Conservation (phyloP, 2,329 filamentous ascomycete genomes). For the Fusarium foetens region DNA sequence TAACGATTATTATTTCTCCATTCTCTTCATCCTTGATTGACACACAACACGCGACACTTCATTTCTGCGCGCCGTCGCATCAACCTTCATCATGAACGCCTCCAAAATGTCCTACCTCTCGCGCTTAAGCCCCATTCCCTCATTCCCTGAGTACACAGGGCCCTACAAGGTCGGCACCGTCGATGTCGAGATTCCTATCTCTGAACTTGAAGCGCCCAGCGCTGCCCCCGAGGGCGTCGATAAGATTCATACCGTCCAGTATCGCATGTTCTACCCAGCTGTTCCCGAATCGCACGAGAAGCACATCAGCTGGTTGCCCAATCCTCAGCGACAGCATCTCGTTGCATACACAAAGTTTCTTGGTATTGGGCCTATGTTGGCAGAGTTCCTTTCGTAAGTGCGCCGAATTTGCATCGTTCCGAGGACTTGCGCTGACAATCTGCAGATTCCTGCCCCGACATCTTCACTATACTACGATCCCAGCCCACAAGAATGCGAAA, state of each 20-base stretch:
- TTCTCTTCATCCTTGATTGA: background rate
- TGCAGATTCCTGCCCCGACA: conserved; percentile 73
- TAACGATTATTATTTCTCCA: background rate
- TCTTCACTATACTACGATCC: conserved; percentile 78
- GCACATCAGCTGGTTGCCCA: conserved; percentile 79
- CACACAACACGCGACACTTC: background rate
- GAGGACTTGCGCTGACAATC: background rate
- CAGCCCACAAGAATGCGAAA: conserved; percentile 76
- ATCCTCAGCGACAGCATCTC: conserved; percentile 78
- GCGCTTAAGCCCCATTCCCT: conserved; percentile 73
- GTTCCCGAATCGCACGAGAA: conserved; percentile 62
- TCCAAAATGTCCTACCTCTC: conserved; percentile 61
- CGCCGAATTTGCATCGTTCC: no score
- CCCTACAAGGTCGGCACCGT: conserved; percentile 75
- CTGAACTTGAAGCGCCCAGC: conserved; percentile 65
- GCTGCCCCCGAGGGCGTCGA: conserved; percentile 63
- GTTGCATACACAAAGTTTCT: conserved; percentile 81
- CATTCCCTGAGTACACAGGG: conserved; percentile 79
- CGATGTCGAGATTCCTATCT: conserved; percentile 81
- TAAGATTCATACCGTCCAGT: conserved; percentile 77
- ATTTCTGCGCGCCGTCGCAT: background rate
- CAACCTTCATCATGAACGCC: conserved; percentile 30
- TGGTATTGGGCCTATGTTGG: conserved; percentile 68
- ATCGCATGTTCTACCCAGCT: conserved; percentile 85
- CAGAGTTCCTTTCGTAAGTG: conserved; percentile 69